These are phyloP conservation scores for Diplodia scrobiculata DNA, from an alignment of 2,329 filamentous ascomycete species.

Conservation along the genomic window DNA sequence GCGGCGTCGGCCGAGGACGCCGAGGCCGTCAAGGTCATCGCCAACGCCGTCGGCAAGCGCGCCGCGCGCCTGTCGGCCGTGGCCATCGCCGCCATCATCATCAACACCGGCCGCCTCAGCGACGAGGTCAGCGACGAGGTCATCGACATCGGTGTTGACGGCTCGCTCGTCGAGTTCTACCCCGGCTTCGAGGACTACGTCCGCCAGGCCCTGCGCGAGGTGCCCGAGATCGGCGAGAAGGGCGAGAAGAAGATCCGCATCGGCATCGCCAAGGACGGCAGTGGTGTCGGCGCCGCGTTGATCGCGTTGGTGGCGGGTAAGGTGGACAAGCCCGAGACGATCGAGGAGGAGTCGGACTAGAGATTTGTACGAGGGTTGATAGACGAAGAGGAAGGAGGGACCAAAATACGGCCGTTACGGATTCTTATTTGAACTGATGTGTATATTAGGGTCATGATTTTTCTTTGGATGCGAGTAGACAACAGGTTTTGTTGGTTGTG, in stretches of 20 bases:
- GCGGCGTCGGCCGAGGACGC: slow-evolving; percentile 81
- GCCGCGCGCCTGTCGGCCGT: slow-evolving; percentile 86
- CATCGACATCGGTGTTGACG: slow-evolving; percentile 91
- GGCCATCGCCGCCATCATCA: slow-evolving; percentile 79
- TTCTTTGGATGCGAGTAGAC: background rate
- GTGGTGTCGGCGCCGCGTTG: slow-evolving; percentile 89
- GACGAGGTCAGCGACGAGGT: slow-evolving; percentile 67
- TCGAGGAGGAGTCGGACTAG: slow-evolving; percentile 13
- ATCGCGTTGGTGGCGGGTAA: slow-evolving; percentile 86
- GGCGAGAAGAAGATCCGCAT: slow-evolving; percentile 88
- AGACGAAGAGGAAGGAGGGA: background rate
- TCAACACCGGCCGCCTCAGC: slow-evolving; percentile 74
- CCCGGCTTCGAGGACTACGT: slow-evolving; percentile 89
- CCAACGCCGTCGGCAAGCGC: slow-evolving; percentile 81
- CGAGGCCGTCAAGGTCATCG: slow-evolving; percentile 79
- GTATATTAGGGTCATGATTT: slow-evolving; percentile 14
- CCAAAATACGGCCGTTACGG: background rate
- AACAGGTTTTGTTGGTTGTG: background rate
- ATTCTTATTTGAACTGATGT: slow-evolving; percentile 11
- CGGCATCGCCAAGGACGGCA: slow-evolving; percentile 95
- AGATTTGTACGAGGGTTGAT: background rate
- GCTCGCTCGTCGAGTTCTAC: slow-evolving; percentile 92
- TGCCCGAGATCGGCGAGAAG: slow-evolving; percentile 73
- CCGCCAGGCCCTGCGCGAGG: slow-evolving; percentile 73
- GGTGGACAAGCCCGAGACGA: slow-evolving; percentile 32